phyloP scores from a whole-genome alignment of 495 filamentous ascomycete genomes.

The Neurospora sp. region DNA sequence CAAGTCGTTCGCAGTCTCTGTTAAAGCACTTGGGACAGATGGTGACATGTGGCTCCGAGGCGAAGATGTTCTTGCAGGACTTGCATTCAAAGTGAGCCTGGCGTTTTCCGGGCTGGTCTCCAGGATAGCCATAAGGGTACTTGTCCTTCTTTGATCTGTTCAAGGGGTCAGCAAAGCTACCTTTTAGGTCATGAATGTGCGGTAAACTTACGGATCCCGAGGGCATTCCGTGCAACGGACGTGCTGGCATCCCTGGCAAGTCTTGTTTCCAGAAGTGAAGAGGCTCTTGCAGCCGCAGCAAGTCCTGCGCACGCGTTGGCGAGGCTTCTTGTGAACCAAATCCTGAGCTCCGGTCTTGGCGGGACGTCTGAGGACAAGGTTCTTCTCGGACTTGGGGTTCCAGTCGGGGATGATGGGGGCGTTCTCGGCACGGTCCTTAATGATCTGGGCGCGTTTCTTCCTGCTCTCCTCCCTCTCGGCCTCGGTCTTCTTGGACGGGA shows the following conservation, averaged over 20 bases:
- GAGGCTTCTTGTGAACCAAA: constrained; percentile 52
- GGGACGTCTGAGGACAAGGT: constrained; percentile 46
- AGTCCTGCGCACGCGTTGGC: constrained; percentile 60
- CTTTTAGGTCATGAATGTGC: constrained; percentile 1
- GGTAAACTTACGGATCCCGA: constrained; percentile 60
- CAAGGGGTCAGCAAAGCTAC: constrained; percentile 15
- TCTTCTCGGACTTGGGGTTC: constrained; percentile 27
- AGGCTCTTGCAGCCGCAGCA: constrained; percentile 67
- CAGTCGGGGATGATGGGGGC: constrained; percentile 39
- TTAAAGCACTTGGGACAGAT: constrained; percentile 56
- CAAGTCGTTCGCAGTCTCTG: constrained; percentile 38
- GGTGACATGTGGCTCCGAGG: constrained; percentile 29
- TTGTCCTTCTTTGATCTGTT: constrained; percentile 58
- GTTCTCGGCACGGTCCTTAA: constrained; percentile 41
- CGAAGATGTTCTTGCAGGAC: constrained; percentile 48
- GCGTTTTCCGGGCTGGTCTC: constrained; percentile 45
- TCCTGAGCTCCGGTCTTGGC: constrained; percentile 61
- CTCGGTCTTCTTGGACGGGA: constrained; percentile 47
- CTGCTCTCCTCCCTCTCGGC: constrained; percentile 39
- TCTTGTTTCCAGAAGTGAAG: constrained; percentile 39
- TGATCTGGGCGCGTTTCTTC: constrained; percentile 30
- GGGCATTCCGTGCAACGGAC: constrained; percentile 74
- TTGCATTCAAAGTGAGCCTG: constrained; percentile 52
- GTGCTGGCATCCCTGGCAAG: constrained; percentile 63
- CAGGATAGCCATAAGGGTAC: constrained; percentile 69